A percentile compares a stretch with the other conserved stretches of the same genome.
phyloP scores from a whole-genome alignment of 148 eudicot species.

The Rhododendron simsii region DNA sequence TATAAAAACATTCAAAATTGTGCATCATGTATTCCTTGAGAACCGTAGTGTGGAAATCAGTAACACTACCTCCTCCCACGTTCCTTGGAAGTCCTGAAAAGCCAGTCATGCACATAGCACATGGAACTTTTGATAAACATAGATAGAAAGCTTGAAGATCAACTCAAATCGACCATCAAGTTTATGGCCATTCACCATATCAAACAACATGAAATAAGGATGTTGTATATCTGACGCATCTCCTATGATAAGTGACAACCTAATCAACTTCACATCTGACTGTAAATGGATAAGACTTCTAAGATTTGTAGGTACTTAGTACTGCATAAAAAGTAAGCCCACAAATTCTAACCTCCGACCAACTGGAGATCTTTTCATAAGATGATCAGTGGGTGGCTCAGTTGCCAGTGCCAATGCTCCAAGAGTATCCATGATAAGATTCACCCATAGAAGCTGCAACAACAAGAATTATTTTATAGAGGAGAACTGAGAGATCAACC shows the following conservation, averaged over 20 bases:
- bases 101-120: background rate
- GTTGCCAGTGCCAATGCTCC: constrained; percentile 97
- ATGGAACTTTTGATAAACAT: background rate
- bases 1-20: background rate
- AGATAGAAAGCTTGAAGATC: background rate
- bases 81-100: background rate
- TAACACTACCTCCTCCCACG: background rate
- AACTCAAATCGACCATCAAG: constrained; percentile 5
- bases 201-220: background rate
- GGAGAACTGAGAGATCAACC: background rate
- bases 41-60: background rate
- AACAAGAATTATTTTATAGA: background rate
- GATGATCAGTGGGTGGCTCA: constrained; percentile 91
- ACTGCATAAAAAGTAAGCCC: background rate
- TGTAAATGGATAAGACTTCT: background rate
- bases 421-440: constrained; percentile 94
- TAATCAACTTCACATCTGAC: background rate
- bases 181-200: constrained; percentile 2
- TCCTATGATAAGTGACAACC: background rate
- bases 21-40: background rate
- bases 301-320: background rate
- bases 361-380: constrained; percentile 85
- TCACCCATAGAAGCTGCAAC: constrained; percentile 90
- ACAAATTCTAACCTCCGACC: constrained; percentile 67
- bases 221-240: background rate